Percentiles rank a stretch among this genome's conserved stretches.
Conservation (phyloP, 306 rosid species). For the Benincasa hispida region DNA sequence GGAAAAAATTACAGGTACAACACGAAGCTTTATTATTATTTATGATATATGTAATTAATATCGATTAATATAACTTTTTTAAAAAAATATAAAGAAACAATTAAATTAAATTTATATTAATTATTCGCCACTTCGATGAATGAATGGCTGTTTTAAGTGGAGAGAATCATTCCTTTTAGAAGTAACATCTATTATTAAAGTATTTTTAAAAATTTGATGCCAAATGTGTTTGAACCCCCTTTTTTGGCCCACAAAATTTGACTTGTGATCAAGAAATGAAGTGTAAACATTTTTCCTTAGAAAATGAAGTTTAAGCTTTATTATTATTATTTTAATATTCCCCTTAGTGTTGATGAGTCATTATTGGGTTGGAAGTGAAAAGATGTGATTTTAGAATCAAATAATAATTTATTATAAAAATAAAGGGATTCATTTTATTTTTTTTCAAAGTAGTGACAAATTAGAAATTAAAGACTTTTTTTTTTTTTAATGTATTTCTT, state of each 20-base stretch:
- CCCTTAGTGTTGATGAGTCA: neutral
- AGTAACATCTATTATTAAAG: neutral
- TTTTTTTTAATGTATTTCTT: neutral
- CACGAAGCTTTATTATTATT: neutral
- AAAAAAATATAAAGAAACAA: neutral
- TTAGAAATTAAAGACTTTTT: neutral
- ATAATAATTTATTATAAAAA: neutral
- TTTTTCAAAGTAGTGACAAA: neutral
- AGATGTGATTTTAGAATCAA: neutral
- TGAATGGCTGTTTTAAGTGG: neutral
- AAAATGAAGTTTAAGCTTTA: neutral
- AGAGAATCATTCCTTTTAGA: slow-evolving; percentile 3
- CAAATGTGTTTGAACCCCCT: neutral
- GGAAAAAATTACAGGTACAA: neutral
- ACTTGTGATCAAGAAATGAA: neutral
- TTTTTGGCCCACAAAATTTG: slow-evolving; percentile 6
- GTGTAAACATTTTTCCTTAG: neutral
- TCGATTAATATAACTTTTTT: neutral
- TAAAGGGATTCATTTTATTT: neutral
- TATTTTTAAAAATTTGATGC: neutral
- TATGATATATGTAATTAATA: neutral
- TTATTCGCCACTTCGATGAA: neutral
- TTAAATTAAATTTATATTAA: neutral
- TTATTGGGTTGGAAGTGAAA: neutral
- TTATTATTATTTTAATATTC: neutral